Evolutionary conservation across 202 grass and related monocot species (phyloP), one percentile per base, ranked within the genome.

Genomic region (Brachypodium distachyon): DNA sequence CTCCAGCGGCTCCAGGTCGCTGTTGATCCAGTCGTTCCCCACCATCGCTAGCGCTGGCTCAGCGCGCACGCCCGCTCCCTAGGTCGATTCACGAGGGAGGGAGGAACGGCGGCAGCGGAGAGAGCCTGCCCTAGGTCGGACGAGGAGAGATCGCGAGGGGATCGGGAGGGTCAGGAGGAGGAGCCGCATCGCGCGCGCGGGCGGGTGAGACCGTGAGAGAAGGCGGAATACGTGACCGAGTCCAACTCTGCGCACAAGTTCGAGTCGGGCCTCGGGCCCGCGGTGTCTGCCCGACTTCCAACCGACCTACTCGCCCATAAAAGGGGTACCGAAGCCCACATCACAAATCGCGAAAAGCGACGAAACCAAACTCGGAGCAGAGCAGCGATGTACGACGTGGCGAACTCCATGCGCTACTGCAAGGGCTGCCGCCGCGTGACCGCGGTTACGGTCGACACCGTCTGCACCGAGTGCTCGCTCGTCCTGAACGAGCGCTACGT

Each of bases 1-100:
- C 86, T 97, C n/a, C n/a, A n/a, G n/a, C n/a, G n/a, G n/a, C n/a
- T n/a, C 94, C 82, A 97, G 75, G 84, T 97, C 93, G 70, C 94
- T 88, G 72, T 97, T 97, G 79, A 97, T 93, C 94, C 94, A 97
- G 43, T 97, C 94, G 75, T 97, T 97, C 74, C 94, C 94, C 31
- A 80, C 88, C 94, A 93, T n/a, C n/a, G n/a, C n/a, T 93, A n/a
- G n/a, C n/a, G n/a, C n/a, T n/a, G n/a, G n/a, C n/a, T n/a, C n/a
- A n/a, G n/a, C 66, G 27, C 22, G 11, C 39, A n/a, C n/a, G n/a
- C n/a, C n/a, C n/a, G n/a, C n/a, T n/a, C n/a, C n/a, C n/a, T n/a
- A n/a, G n/a, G n/a, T n/a, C n/a, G n/a, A n/a, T n/a, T n/a, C n/a
- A n/a, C n/a, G n/a, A n/a, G n/a, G n/a, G n/a, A n/a, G n/a, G n/a